A percentile compares a stretch with the other conserved stretches of the same genome.
Conservation (phyloP, 139 green algal species). For the Volvox reticuliferus region DNA sequence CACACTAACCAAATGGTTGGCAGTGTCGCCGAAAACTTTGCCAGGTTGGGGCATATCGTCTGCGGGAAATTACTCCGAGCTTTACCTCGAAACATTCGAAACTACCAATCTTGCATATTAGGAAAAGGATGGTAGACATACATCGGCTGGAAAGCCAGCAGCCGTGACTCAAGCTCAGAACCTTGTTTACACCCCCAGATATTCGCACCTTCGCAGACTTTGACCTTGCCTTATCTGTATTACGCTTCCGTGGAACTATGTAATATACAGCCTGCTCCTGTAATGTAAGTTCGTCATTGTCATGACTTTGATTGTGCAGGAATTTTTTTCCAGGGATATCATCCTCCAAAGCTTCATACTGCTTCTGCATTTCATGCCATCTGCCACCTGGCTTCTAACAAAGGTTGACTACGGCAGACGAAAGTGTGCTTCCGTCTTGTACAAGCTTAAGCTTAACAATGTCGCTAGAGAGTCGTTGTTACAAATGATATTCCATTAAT, state of each 20-base stretch:
- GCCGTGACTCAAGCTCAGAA: no score
- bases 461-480: no score
- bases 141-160: no score
- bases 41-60: not conserved
- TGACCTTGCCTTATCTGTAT: not conserved
- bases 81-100: no score
- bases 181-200: not conserved
- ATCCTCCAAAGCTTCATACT: not conserved
- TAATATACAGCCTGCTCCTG: not conserved
- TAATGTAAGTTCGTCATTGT: not conserved
- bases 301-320: not conserved
- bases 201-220: not conserved
- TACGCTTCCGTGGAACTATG: not conserved
- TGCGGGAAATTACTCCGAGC: not conserved
- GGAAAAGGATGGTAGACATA: no score
- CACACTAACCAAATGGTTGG: not conserved
- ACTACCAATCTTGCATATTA: no score
- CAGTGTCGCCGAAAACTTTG: not conserved
- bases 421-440: no score
- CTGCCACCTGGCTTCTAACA: no score
- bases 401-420: no score
- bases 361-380: conserved; percentile 4
- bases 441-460: no score
- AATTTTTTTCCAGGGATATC: not conserved
- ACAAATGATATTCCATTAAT: no score